These are phyloP conservation scores for Cryptococcus jaspeensis DNA, from an alignment of 1,284 basidiomycete genomes.

Conservation along the genomic window DNA sequence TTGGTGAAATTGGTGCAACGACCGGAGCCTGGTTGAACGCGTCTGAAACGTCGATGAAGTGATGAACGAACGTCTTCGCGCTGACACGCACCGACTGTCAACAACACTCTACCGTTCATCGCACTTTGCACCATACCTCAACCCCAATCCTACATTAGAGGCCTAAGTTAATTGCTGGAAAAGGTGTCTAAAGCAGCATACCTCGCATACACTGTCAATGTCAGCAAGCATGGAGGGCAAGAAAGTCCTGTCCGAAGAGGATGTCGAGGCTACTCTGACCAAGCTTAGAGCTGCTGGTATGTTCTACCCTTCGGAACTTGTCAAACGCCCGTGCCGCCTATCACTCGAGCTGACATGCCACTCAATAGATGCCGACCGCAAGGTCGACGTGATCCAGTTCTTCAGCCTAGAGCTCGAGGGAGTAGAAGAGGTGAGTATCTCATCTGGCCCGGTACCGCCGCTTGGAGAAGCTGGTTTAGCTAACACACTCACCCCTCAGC, in stretches of 20 bases:
- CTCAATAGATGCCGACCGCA: constrained; percentile 43
- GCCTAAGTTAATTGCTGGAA: no score
- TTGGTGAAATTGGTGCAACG: no score
- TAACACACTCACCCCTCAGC: constrained; percentile 11
- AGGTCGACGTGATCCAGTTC: constrained; percentile 46
- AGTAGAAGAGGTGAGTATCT: constrained; percentile 21
- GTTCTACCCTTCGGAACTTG: constrained; percentile 4
- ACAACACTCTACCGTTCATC: no score
- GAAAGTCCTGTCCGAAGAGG: constrained; percentile 29
- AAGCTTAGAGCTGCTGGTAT: constrained; percentile 40
- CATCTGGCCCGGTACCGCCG: neutral
- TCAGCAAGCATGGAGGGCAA: neutral
- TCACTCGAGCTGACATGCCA: neutral
- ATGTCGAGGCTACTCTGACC: constrained; percentile 35
- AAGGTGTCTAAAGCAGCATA: no score
- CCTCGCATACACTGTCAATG: no score
- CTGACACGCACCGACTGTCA: no score
- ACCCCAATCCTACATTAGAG: no score
- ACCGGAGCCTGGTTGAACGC: no score
- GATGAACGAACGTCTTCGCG: no score
- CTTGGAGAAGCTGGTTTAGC: neutral
- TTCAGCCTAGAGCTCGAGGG: constrained; percentile 45
- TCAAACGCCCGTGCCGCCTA: neutral
- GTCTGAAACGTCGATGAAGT: no score
- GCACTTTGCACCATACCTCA: no score